These are phyloP conservation scores for Mortierella sp. DNA, from an alignment of 371 early-diverging fungal species.

Conservation along the genomic window DNA sequence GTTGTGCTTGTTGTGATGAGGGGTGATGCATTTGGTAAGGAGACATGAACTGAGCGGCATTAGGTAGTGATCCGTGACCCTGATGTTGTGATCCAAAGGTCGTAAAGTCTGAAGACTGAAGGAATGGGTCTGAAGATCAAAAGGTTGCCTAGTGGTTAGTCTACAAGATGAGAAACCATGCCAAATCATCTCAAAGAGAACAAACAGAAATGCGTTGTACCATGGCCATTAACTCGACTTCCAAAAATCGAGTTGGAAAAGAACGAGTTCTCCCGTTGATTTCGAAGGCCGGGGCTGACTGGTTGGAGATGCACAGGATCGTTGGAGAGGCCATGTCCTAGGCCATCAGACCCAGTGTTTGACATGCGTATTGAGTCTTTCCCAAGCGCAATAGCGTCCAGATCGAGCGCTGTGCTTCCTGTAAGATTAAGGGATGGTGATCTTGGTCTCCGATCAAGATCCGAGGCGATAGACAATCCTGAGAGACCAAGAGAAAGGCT, in stretches of 20 bases:
- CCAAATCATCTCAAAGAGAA: not conserved
- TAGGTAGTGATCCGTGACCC: conserved; percentile 28
- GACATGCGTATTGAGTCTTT: conserved; percentile 20
- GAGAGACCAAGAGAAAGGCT: conserved; percentile 40
- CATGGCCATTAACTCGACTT: conserved; percentile 30
- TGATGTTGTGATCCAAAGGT: conserved; percentile 32
- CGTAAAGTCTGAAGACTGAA: conserved; percentile 31
- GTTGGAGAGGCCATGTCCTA: conserved; percentile 10
- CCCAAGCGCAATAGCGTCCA: conserved; percentile 28
- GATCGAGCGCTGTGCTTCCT: conserved; percentile 25
- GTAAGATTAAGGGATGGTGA: conserved; percentile 35
- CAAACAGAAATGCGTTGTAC: not conserved
- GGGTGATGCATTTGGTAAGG: conserved; percentile 39
- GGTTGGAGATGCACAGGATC: conserved; percentile 18
- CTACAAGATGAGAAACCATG: not conserved
- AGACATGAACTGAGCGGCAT: conserved; percentile 35
- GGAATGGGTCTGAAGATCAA: conserved; percentile 31
- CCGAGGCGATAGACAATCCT: conserved; percentile 36
- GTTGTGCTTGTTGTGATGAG: conserved; percentile 19
- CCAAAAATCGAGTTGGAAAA: conserved; percentile 49
- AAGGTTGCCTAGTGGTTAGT: too few species aligned
- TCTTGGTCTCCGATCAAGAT: conserved; percentile 28
- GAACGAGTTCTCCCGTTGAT: conserved; percentile 30
- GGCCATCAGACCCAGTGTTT: conserved; percentile 7
- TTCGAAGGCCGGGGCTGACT: conserved; percentile 28